Conservation (phyloP, 306 rosid species). For the Urtica urens region DNA sequence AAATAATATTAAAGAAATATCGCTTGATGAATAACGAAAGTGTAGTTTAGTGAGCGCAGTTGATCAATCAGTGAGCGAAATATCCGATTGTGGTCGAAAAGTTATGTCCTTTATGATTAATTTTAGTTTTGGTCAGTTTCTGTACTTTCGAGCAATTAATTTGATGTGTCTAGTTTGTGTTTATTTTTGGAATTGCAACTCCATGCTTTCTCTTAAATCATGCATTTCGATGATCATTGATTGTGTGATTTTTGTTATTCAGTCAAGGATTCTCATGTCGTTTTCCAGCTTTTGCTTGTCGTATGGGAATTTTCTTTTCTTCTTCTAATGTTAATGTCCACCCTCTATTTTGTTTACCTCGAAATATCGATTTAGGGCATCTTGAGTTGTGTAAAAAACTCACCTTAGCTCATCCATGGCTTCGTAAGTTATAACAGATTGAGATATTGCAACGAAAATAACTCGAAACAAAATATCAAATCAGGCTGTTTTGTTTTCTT, state of each 20-base stretch:
- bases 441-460: too few relatives aligned
- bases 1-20: too few relatives aligned
- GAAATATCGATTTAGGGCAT: too few relatives aligned
- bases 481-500: slow-evolving; percentile 5
- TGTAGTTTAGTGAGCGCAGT: too few relatives aligned
- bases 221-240: not conserved
- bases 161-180: slow-evolving; percentile 1
- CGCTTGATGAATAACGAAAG: too few relatives aligned
- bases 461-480: too few relatives aligned
- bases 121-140: not conserved
- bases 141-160: not conserved
- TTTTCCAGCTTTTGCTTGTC: not conserved
- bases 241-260: too few relatives aligned
- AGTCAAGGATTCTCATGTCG: not conserved
- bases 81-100: not conserved
- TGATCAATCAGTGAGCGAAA: not conserved
- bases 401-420: too few relatives aligned
- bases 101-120: not conserved
- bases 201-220: not conserved
- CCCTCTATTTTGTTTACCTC: too few relatives aligned
- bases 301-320: not conserved
- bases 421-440: too few relatives aligned
- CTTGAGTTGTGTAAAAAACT: too few relatives aligned
- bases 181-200: not conserved
- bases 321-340: too few relatives aligned